These are phyloP conservation scores for Chlorella vulgaris DNA, from an alignment of 139 green algal species.

Conservation along the genomic window DNA sequence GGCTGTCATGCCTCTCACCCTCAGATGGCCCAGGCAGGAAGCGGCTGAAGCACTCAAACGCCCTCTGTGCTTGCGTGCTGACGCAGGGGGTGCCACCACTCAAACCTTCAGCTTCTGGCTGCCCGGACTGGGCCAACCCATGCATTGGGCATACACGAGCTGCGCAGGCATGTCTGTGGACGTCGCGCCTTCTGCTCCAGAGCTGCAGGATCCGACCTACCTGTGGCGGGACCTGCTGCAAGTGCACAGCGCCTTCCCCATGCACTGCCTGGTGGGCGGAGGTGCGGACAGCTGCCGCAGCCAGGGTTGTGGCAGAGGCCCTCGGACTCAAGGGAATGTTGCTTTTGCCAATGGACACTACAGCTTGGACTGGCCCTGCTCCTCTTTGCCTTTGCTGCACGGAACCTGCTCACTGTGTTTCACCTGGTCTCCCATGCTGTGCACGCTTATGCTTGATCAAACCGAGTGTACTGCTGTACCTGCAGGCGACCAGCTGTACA, in stretches of 20 bases:
- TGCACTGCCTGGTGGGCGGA: conserved; percentile 72
- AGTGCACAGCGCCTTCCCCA: conserved; percentile 51
- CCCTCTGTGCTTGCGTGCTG: conserved; percentile 7
- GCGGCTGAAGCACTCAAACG: no score
- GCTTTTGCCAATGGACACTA: no score
- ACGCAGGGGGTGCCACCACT: not conserved
- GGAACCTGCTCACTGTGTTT: no score
- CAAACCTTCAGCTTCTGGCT: conserved; percentile 49
- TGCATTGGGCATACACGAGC: conserved; percentile 56
- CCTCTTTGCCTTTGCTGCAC: no score
- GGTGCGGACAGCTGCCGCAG: conserved; percentile 27
- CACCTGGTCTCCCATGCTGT: no score
- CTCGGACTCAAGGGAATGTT: no score
- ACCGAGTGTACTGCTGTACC: not conserved
- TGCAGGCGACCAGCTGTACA: conserved; percentile 61
- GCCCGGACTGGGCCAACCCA: conserved; percentile 39
- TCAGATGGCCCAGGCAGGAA: no score
- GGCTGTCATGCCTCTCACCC: no score
- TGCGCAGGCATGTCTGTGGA: conserved; percentile 52
- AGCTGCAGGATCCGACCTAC: conserved; percentile 35
- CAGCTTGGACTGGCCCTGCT: no score
- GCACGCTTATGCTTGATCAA: not conserved
- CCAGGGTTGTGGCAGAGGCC: no score
- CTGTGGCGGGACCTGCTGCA: conserved; percentile 57
- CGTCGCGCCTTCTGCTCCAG: not conserved